Percentiles rank a stretch among this genome's conserved stretches.
Conservation (phyloP, 345 rosid species). For the Hibiscus trionum region DNA sequence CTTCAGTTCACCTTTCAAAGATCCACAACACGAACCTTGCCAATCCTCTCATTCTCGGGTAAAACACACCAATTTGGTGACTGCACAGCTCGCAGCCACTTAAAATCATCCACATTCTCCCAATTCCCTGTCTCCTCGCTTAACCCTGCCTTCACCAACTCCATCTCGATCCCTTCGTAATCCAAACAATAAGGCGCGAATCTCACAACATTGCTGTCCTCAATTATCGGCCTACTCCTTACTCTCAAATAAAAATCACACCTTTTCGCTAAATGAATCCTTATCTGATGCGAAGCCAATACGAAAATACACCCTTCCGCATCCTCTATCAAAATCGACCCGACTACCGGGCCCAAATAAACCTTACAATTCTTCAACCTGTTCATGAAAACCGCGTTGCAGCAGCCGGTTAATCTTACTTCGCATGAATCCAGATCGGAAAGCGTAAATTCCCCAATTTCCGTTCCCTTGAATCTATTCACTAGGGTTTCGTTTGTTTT, state of each 20-base stretch:
- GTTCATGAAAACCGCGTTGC: slow-evolving; percentile 53
- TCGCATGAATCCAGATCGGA: slow-evolving; percentile 66
- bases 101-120: slow-evolving; percentile 81
- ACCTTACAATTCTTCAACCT: slow-evolving; percentile 47
- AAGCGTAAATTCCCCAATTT: slow-evolving; percentile 59
- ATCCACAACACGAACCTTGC: slow-evolving; percentile 23
- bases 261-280: slow-evolving; percentile 55
- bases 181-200: slow-evolving; percentile 73
- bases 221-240: slow-evolving; percentile 84
- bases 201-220: slow-evolving; percentile 56
- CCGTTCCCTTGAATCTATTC: slow-evolving; percentile 41
- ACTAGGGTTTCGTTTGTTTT: slow-evolving; percentile 33
- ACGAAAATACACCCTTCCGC: slow-evolving; percentile 56
- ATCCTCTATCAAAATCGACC: slow-evolving; percentile 75
- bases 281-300: slow-evolving; percentile 79
- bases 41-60: slow-evolving; percentile 50
- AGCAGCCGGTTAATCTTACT: slow-evolving; percentile 46
- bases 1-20: not conserved
- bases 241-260: slow-evolving; percentile 74
- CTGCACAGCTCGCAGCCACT: slow-evolving; percentile 77
- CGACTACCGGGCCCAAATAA: slow-evolving; percentile 59
- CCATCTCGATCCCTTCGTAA: slow-evolving; percentile 62
- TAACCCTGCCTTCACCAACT: slow-evolving; percentile 51
- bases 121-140: slow-evolving; percentile 59
- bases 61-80: slow-evolving; percentile 77